phyloP scores from a whole-genome alignment of 148 eudicot species.

The Camellia sinensis region DNA sequence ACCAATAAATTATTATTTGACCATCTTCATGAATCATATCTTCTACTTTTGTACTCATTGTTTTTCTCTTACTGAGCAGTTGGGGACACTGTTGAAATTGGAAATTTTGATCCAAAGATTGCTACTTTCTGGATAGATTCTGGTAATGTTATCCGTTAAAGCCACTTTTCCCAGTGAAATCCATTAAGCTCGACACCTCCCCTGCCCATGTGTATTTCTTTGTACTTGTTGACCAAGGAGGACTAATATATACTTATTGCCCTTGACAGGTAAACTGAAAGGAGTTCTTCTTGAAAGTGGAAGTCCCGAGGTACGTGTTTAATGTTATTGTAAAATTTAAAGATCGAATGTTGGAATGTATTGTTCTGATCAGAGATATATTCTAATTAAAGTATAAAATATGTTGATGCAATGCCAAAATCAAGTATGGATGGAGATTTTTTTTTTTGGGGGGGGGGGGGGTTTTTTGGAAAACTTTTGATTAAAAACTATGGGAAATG shows the following conservation, averaged over 20 bases:
- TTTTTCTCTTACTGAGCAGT: constrained; percentile 46
- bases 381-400: not conserved
- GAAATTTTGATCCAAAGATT: constrained; percentile 92
- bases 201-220: not conserved
- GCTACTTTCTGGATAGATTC: constrained; percentile 97
- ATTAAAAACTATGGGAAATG: not conserved
- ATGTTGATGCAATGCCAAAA: not conserved
- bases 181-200: not conserved
- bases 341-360: not conserved
- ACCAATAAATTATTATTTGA: constrained; percentile 2
- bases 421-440: not conserved
- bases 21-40: not conserved
- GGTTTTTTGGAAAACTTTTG: not conserved
- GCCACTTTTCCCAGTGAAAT: not conserved
- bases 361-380: not conserved
- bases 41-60: constrained; percentile 13
- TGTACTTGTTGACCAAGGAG: not conserved
- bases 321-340: not conserved
- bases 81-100: constrained; percentile 89
- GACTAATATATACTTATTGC: not conserved
- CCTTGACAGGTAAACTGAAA: constrained; percentile 69
- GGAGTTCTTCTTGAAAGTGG: constrained; percentile 98
- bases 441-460: not conserved
- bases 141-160: constrained; percentile 38
- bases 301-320: constrained; percentile 75